These are phyloP conservation scores for Zoysia pacifica DNA, from an alignment of 176 grass and related monocot species.

Conservation along the genomic window DNA sequence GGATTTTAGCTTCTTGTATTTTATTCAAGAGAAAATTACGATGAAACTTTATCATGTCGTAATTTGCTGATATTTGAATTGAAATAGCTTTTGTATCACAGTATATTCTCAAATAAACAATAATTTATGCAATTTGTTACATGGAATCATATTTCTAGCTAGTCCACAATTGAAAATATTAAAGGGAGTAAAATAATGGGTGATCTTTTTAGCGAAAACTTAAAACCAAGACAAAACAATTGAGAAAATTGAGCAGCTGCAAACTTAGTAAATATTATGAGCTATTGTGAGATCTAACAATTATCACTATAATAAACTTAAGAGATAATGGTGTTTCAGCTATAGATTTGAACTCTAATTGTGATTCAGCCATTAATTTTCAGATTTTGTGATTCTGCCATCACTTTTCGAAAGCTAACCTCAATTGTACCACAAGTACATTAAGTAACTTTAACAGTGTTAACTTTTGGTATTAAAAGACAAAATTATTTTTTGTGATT, in stretches of 20 bases:
- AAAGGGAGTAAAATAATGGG: not conserved
- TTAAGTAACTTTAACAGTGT: no score
- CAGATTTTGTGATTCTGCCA: no score
- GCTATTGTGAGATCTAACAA: not conserved
- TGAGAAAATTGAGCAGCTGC: not conserved
- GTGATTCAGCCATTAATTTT: no score
- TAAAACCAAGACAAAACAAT: not conserved
- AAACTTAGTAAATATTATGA: not conserved
- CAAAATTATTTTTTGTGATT: no score
- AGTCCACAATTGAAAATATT: not conserved
- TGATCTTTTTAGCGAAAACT: not conserved
- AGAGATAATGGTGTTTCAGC: no score
- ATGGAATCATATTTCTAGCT: not conserved
- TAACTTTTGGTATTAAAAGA: no score
- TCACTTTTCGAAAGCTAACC: no score
- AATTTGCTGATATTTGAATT: not conserved
- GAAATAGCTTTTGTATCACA: not conserved
- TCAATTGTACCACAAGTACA: no score
- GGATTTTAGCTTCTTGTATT: no score
- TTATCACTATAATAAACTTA: not conserved
- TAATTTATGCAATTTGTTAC: not conserved
- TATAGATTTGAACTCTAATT: no score
- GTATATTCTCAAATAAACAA: not conserved
- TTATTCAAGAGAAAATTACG: no score
- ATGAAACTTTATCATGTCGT: no score